Evolutionary conservation across 2,329 filamentous ascomycete genomes (phyloP).

Genomic region (Hawksworthiomyces lignivorus): DNA sequence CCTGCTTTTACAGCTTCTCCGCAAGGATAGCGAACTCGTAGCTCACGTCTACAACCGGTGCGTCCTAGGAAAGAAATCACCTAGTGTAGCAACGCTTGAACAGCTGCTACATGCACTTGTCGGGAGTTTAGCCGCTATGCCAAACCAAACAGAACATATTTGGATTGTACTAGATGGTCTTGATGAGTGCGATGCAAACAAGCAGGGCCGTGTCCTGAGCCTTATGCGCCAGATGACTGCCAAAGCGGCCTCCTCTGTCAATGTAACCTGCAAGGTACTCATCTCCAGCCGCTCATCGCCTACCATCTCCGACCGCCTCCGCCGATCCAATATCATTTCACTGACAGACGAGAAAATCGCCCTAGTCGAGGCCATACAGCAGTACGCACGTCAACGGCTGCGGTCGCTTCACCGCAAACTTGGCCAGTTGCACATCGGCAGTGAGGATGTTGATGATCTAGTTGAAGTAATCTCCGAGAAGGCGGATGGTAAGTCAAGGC

Average conservation of each 20-base stretch:
- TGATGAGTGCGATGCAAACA: conserved; percentile 16
- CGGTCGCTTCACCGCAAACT: conserved; percentile 9
- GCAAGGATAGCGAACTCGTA: conserved; percentile 17
- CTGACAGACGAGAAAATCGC: conserved; percentile 19
- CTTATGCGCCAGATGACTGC: conserved; percentile 14
- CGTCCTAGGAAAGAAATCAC: conserved; percentile 17
- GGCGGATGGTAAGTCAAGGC: conserved; percentile 27
- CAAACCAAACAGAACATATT: conserved; percentile 12
- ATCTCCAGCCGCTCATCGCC: conserved; percentile 19
- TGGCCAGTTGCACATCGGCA: conserved; percentile 13
- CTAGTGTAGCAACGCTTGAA: conserved; percentile 17
- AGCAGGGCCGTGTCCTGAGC: conserved; percentile 11
- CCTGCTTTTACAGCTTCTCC: conserved; percentile 24
- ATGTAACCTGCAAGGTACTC: conserved; percentile 20
- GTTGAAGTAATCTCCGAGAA: conserved; percentile 16
- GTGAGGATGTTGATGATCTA: conserved; percentile 14
- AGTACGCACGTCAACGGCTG: conserved; percentile 16
- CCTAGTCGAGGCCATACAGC: conserved; percentile 15
- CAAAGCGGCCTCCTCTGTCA: conserved; percentile 1
- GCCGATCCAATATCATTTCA: conserved; percentile 17
- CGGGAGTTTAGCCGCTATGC: conserved; percentile 1
- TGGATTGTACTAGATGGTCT: conserved; percentile 24
- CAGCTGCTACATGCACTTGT: conserved; percentile 15
- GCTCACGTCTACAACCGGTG: conserved; percentile 20
- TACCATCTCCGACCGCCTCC: conserved; percentile 12